Base-by-base conservation (phyloP, 768 basidiomycete species). In the Kwoniella mangroviensis region DNA sequence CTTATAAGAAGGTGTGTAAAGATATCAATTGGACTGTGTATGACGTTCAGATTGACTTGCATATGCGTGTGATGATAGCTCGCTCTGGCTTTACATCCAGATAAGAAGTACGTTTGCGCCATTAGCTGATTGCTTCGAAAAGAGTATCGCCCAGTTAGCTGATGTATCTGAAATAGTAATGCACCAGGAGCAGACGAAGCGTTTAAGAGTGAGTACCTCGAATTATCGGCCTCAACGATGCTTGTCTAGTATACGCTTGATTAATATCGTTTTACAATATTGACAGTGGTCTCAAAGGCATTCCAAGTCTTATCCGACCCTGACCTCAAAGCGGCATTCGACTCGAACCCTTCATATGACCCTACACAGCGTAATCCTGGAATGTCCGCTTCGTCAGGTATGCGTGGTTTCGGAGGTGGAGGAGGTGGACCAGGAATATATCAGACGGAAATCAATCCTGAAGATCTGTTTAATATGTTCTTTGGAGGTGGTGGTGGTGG, bases 181-280 rank as follows among this genome's bases (percentile, higher is more conserved):
- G 96, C 96, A 21, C 95, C 96, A n/a, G 92, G 93, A 51, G 96
- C 96, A 17, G 96, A 98, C 70, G 96, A 98, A 81, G 96, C 96
- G 2, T 98, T 98, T 85, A 98, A 98, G 86, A 86, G 96, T 98
- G 78, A 64, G 90, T 87, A 51, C 68, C 28, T 43, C 41, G 22
- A 28, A 49, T 57, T 21, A 24, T 28, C 54, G 5, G 22, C 28
- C 56, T 57, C 40, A 41, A 41, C 10, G 4, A 7, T 7, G 6
- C 34, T 7, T 7, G 34, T 34, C 34, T 34, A 34, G 34, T 7
- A 34, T 34, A 34, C 34, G 34, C 34, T 45, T 19, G 19, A 9
- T 41, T 21, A 34, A 41, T 60, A n/a, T 19, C 28, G 56, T 7
- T 4, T 21, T 57, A 21, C 24, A 13, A 17, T 63, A 41, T 67